These are phyloP conservation scores for Torrubiella hemipterigena DNA, from an alignment of 2,329 filamentous ascomycete species.

Conservation along the genomic window DNA sequence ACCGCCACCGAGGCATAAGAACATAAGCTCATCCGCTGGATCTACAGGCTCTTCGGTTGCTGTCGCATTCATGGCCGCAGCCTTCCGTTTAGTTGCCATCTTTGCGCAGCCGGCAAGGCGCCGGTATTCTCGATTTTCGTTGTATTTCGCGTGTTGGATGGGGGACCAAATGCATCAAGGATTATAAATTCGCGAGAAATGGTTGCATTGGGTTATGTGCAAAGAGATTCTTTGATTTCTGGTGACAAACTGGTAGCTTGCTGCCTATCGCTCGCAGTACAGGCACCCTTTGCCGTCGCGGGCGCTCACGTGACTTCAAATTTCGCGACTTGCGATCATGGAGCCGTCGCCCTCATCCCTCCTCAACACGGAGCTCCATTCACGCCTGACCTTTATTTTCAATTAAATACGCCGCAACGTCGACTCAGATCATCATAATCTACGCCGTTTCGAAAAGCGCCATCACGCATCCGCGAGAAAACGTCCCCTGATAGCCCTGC, in stretches of 20 bases:
- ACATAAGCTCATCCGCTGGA: constrained; percentile 86
- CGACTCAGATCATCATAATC: constrained; percentile 1
- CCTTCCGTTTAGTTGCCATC: constrained; percentile 94
- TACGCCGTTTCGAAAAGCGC: background rate
- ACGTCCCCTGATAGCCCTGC: background rate
- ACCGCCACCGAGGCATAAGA: constrained; percentile 84
- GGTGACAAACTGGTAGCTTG: no score
- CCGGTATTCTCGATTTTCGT: no score
- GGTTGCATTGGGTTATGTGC: no score
- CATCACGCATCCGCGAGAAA: no score
- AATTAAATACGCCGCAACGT: no score
- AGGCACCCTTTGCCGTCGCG: no score
- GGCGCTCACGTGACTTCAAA: constrained; percentile 30
- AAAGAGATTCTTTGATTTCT: no score
- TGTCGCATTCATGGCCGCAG: constrained; percentile 56
- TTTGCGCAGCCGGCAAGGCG: constrained; percentile 9
- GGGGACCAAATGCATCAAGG: no score
- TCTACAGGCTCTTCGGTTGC: constrained; percentile 76
- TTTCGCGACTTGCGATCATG: constrained; percentile 21
- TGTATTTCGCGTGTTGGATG: no score
- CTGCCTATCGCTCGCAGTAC: no score
- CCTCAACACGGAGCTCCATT: constrained; percentile 14
- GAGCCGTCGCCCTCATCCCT: constrained; percentile 2
- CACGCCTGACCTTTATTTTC: no score
- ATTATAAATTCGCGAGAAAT: no score